Percentiles rank a stretch among this genome's conserved stretches.
Evolutionary conservation across 306 rosid genomes (phyloP).

Genomic region (Prosopis cineraria): DNA sequence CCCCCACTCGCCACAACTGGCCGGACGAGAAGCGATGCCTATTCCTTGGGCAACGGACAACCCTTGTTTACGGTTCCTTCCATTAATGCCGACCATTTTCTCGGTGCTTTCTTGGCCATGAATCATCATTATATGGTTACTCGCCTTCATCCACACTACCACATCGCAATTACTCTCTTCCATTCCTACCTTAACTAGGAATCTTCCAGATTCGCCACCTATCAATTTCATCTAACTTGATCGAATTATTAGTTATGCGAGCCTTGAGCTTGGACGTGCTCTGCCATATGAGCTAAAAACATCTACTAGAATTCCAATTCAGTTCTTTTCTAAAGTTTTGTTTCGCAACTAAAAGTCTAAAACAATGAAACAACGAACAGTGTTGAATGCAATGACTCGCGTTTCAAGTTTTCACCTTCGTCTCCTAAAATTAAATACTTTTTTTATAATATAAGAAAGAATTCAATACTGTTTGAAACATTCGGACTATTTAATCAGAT

Average conservation of each 20-base stretch:
- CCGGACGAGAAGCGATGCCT: neutral
- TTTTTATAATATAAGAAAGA: neutral
- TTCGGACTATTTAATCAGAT: neutral
- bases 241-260: neutral
- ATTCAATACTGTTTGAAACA: neutral
- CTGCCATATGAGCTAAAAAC: neutral
- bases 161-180: neutral
- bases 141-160: neutral
- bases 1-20: neutral
- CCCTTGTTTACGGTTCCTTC: neutral
- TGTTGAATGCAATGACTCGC: neutral
- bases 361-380: neutral
- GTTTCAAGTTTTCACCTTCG: no score
- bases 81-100: neutral
- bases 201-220: neutral
- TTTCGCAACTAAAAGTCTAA: neutral
- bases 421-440: no score
- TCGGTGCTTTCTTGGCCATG: neutral
- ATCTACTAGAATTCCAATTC: neutral
- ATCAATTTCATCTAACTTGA: neutral
- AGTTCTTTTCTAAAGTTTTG: neutral
- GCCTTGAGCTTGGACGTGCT: neutral
- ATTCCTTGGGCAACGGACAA: neutral
- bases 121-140: no score
- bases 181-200: neutral